Percentiles rank a stretch among this genome's conserved stretches.
These are phyloP conservation scores for Pyrenula massariospora DNA, from an alignment of 495 filamentous ascomycete genomes.

Conservation along the genomic window DNA sequence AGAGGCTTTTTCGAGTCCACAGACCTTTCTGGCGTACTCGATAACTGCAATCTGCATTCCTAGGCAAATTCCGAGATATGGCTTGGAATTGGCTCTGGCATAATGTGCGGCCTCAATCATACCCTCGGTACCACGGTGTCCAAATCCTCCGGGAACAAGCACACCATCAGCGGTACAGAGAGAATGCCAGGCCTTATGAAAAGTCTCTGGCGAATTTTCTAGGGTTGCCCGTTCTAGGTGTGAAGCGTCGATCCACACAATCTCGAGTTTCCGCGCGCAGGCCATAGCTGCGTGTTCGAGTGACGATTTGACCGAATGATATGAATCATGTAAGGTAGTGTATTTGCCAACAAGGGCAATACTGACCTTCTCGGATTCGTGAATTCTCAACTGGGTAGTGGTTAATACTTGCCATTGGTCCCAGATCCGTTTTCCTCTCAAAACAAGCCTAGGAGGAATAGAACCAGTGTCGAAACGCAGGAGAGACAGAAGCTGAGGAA, in stretches of 20 bases:
- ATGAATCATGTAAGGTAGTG: slow-evolving; percentile 67
- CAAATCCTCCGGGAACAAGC: slow-evolving; percentile 67
- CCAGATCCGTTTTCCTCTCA: slow-evolving; percentile 56
- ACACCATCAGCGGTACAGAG: slow-evolving; percentile 59
- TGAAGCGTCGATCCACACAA: slow-evolving; percentile 75
- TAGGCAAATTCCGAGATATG: slow-evolving; percentile 86
- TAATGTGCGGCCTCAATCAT: slow-evolving; percentile 79
- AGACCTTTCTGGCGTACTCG: slow-evolving; percentile 70
- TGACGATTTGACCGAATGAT: slow-evolving; percentile 69
- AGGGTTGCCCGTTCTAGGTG: slow-evolving; percentile 58
- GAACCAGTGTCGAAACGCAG: slow-evolving; percentile 45
- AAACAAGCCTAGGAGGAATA: slow-evolving; percentile 29
- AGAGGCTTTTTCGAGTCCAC: slow-evolving; percentile 45
- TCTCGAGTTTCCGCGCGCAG: slow-evolving; percentile 64
- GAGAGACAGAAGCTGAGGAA: slow-evolving; percentile 44
- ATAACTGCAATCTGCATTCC: slow-evolving; percentile 93
- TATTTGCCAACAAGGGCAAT: slow-evolving; percentile 95
- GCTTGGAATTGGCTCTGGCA: slow-evolving; percentile 69
- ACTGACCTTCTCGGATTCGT: slow-evolving; percentile 51
- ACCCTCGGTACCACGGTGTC: slow-evolving; percentile 65
- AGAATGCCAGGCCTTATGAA: slow-evolving; percentile 79
- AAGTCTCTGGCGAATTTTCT: slow-evolving; percentile 52
- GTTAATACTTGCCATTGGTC: slow-evolving; percentile 62
- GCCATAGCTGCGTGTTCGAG: slow-evolving; percentile 88
- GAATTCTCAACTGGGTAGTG: slow-evolving; percentile 38